Percentiles rank a stretch among this genome's conserved stretches.
These are phyloP conservation scores for Leucosporidium scottii DNA, from an alignment of 768 basidiomycete genomes.

Conservation along the genomic window DNA sequence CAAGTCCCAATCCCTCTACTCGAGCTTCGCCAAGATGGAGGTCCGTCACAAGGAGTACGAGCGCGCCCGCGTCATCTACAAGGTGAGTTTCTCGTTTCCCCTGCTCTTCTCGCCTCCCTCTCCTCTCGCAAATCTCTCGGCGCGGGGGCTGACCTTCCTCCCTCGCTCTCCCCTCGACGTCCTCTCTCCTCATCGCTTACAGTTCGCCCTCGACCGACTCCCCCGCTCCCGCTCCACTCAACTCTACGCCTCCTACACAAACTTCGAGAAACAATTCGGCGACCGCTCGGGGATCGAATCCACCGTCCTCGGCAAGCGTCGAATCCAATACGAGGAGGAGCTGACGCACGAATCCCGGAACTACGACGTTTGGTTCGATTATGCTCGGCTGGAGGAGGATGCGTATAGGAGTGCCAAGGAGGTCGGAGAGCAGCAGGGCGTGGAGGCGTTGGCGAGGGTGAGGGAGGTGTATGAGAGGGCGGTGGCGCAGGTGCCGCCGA, in stretches of 20 bases:
- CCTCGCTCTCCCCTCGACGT: neutral
- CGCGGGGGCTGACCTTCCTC: neutral
- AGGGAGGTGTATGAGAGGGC: slow-evolving; percentile 93
- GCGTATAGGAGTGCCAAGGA: slow-evolving; percentile 61
- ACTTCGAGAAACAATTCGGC: slow-evolving; percentile 97
- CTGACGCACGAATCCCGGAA: slow-evolving; percentile 81
- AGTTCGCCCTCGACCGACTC: slow-evolving; percentile 92
- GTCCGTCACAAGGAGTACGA: slow-evolving; percentile 92
- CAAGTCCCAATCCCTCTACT: slow-evolving; percentile 84
- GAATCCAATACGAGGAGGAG: slow-evolving; percentile 98
- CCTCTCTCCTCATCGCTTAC: slow-evolving; percentile 6
- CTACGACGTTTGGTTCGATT: slow-evolving; percentile 98
- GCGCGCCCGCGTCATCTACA: slow-evolving; percentile 92
- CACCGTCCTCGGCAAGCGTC: slow-evolving; percentile 92
- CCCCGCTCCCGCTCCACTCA: slow-evolving; percentile 82
- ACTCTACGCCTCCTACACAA: slow-evolving; percentile 87
- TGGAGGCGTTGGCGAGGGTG: slow-evolving; percentile 58
- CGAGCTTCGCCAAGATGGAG: slow-evolving; percentile 95
- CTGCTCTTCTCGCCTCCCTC: neutral
- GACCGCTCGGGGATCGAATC: slow-evolving; percentile 77
- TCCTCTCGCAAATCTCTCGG: neutral
- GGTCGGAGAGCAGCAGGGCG: slow-evolving; percentile 49
- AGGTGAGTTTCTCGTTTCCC: slow-evolving; percentile 49
- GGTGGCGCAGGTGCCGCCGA: slow-evolving; percentile 90
- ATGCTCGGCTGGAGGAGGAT: slow-evolving; percentile 83